A percentile compares a stretch with the other conserved stretches of the same genome.
Evolutionary conservation across 2,329 filamentous ascomycete species (phyloP).

Genomic region (Botryosphaeria dothidea): DNA sequence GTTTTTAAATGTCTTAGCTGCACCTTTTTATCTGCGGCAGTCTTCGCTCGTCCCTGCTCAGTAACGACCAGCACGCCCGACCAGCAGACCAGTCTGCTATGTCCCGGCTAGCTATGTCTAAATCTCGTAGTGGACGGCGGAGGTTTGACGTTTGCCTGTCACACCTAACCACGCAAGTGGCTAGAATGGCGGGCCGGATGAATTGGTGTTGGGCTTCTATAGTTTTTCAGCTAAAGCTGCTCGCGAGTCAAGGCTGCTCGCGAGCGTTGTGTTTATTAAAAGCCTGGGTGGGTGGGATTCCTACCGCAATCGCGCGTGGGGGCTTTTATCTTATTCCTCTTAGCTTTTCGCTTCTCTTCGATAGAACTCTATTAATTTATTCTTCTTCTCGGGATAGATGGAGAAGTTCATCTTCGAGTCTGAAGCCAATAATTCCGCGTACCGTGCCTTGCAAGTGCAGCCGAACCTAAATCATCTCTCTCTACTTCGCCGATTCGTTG

Average conservation of each 20-base stretch:
- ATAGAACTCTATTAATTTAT: background rate
- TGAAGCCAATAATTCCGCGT: too few species aligned
- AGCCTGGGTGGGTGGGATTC: conserved; percentile 10
- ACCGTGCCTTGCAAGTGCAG: background rate
- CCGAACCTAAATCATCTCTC: background rate
- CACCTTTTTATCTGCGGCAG: background rate
- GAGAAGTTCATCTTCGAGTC: background rate
- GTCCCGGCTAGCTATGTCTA: background rate
- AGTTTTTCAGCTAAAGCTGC: too few species aligned
- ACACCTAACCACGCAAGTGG: background rate
- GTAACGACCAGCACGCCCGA: background rate
- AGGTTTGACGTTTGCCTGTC: background rate
- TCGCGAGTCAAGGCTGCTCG: conserved; percentile 3
- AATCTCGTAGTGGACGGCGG: background rate
- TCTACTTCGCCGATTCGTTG: background rate
- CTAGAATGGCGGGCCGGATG: conserved; percentile 1
- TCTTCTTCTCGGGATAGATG: background rate
- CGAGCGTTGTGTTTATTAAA: background rate
- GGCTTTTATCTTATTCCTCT: background rate
- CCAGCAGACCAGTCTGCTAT: background rate
- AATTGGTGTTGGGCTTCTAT: background rate
- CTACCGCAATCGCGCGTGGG: background rate
- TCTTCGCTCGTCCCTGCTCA: background rate
- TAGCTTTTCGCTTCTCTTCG: background rate
- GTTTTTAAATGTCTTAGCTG: background rate